Evolutionary conservation across 805 yeast species (phyloP).

Genomic region (Lachancea fermentati): DNA sequence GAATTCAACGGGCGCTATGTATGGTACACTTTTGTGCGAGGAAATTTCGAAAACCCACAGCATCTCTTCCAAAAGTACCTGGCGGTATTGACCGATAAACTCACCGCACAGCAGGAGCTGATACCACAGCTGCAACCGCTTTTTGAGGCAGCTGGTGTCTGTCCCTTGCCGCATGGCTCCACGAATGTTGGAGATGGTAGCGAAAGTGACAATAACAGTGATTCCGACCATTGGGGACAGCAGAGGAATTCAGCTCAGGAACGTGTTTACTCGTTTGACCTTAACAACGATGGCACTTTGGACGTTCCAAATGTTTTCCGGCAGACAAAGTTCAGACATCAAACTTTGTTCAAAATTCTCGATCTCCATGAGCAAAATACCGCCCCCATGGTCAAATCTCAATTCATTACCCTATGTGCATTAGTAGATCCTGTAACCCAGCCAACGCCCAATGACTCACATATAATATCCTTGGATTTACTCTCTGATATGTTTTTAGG

Average conservation of each 20-base stretch:
- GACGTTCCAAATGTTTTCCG: slow-evolving; percentile 20
- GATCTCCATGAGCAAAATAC: slow-evolving; percentile 11
- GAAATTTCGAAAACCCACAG: slow-evolving; percentile 1
- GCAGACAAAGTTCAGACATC: slow-evolving; percentile 23
- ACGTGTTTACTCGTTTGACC: slow-evolving; percentile 19
- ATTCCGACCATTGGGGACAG: slow-evolving; percentile 7
- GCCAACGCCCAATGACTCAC: slow-evolving; percentile 53
- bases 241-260: slow-evolving; percentile 8
- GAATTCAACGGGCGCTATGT: slow-evolving; percentile 9
- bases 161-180: background rate
- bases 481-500: slow-evolving; percentile 48
- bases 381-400: slow-evolving; percentile 19
- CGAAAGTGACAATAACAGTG: slow-evolving; percentile 4
- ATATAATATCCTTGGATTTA: slow-evolving; percentile 50
- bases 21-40: slow-evolving; percentile 8
- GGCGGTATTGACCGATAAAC: slow-evolving; percentile 8
- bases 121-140: slow-evolving; percentile 9
- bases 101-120: slow-evolving; percentile 10
- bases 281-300: slow-evolving; percentile 17
- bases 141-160: slow-evolving; percentile 1
- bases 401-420: slow-evolving; percentile 31
- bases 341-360: slow-evolving; percentile 18
- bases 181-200: background rate
- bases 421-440: slow-evolving; percentile 63
- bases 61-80: slow-evolving; percentile 9